Evolutionary conservation across 768 basidiomycete genomes (phyloP), one percentile per base, ranked within the genome.

Genomic region (Rhodosporidiobolus odoratus): DNA sequence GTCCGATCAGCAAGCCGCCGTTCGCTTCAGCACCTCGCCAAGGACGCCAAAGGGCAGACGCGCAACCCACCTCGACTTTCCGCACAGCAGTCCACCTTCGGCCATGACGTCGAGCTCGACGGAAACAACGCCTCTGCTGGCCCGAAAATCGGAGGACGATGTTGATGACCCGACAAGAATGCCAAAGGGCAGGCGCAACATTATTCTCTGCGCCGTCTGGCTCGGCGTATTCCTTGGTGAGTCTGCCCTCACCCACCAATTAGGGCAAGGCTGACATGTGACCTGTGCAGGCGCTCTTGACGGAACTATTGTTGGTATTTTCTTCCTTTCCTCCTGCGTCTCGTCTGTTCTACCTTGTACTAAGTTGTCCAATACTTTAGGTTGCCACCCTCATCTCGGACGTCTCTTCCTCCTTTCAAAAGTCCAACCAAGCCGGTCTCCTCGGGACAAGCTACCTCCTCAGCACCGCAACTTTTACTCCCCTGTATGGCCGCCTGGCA

Each of bases 361-460:
- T 21, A 1, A 1, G 17, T 7, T 21, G 17, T 16, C 30, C 25
- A 21, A 43, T n/a, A n/a, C n/a, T n/a, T 43, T 21, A 74, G 66
- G 73, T 74, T 27, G 65, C 69, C 2, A 68, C 69, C 10, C 35
- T 74, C 21, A 59, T 74, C 34, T 68, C 66, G 16, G 69, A 74
- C 53, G 71, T 77, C 38, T 74, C 72, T 2, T 73, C 71, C 0
- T 64, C 64, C 7, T 77, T 77, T 45, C 27, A 74, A 34, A 62
- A 67, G 35, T 69, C 66, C 2, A 76, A 79, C 63, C 79, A 89
- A 73, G 85, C 90, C 21, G 89, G 89, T 2, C 93, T 94, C 80
- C 87, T 96, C 68, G 93, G 90, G 40, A 92, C 91, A 19, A 85
- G 90, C 19, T 72, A 62, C 68, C 54, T 62, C 32, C 62, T 69